These are phyloP conservation scores for Verbena officinalis DNA, from an alignment of 257 asterid species.

Conservation along the genomic window DNA sequence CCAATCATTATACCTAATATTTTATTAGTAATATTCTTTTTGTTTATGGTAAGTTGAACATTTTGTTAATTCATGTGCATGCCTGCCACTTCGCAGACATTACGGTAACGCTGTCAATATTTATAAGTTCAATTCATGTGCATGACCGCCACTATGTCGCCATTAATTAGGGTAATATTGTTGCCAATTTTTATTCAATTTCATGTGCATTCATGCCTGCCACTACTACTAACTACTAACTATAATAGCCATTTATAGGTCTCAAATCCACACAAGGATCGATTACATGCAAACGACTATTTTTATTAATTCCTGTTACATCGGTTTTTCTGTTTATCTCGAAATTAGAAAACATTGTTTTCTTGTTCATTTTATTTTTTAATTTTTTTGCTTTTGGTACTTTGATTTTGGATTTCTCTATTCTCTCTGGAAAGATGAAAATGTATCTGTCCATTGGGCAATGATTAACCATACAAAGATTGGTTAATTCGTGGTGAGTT, in stretches of 20 bases:
- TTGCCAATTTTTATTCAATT: too few species aligned
- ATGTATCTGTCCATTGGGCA: slow-evolving; percentile 10
- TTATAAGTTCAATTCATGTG: too few species aligned
- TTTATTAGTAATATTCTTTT: too few species aligned
- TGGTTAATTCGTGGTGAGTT: slow-evolving; percentile 38
- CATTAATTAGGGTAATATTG: too few species aligned
- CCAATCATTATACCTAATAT: too few species aligned
- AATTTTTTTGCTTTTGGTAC: slow-evolving; percentile 7
- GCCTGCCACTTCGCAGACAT: too few species aligned
- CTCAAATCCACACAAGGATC: slow-evolving; percentile 20
- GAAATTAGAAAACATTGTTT: neutral
- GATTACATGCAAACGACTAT: slow-evolving; percentile 26
- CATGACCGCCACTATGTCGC: too few species aligned
- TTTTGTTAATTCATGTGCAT: too few species aligned
- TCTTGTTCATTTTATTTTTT: neutral
- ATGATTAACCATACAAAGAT: slow-evolving; percentile 25
- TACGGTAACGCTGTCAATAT: too few species aligned
- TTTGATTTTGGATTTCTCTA: slow-evolving; percentile 18
- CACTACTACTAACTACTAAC: too few species aligned
- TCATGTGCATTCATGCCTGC: too few species aligned
- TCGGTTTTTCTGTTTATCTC: slow-evolving; percentile 35
- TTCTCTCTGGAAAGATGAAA: slow-evolving; percentile 31
- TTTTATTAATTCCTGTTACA: slow-evolving; percentile 35
- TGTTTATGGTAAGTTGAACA: too few species aligned
- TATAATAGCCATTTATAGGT: slow-evolving; percentile 33